phyloP scores from a whole-genome alignment of 306 rosid genomes.

The Acacia acuminata region DNA sequence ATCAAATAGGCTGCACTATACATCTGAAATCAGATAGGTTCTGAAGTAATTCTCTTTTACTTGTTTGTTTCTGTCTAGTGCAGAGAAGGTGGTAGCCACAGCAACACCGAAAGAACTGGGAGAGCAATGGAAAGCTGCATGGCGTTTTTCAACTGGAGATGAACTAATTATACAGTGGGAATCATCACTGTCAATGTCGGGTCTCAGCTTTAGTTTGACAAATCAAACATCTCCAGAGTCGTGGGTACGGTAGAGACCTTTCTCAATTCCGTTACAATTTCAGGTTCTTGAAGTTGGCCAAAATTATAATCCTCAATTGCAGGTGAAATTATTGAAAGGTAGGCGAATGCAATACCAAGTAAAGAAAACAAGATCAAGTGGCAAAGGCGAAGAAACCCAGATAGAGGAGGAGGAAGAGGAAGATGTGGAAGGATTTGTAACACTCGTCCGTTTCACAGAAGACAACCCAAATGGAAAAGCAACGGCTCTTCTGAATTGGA shows the following conservation, averaged over 20 bases:
- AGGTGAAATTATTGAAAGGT: slow-evolving; percentile 83
- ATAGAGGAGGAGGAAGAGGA: slow-evolving; percentile 34
- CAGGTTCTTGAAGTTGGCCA: slow-evolving; percentile 19
- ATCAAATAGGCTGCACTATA: not conserved
- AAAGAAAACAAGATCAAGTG: slow-evolving; percentile 37
- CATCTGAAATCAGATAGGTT: not conserved
- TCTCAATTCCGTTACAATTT: not conserved
- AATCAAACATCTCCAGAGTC: slow-evolving; percentile 54
- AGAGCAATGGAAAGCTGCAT: slow-evolving; percentile 69
- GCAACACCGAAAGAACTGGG: slow-evolving; percentile 77
- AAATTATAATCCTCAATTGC: slow-evolving; percentile 23
- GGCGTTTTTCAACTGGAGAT: slow-evolving; percentile 84
- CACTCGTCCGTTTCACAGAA: slow-evolving; percentile 70
- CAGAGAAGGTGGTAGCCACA: slow-evolving; percentile 90
- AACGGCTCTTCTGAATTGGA: slow-evolving; percentile 88
- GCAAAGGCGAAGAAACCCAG: slow-evolving; percentile 29
- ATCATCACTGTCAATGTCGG: slow-evolving; percentile 49
- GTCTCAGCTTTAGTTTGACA: slow-evolving; percentile 61
- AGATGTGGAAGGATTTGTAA: slow-evolving; percentile 67
- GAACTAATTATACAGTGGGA: slow-evolving; percentile 70
- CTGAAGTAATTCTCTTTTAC: slow-evolving; percentile 26
- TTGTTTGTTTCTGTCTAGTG: slow-evolving; percentile 61
- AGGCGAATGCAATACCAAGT: slow-evolving; percentile 67
- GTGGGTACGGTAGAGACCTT: slow-evolving; percentile 48
- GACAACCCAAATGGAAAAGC: slow-evolving; percentile 75